Evolutionary conservation across 345 rosid species (phyloP), one percentile per base, ranked within the genome.

Genomic region (Arabis hirsuta): DNA sequence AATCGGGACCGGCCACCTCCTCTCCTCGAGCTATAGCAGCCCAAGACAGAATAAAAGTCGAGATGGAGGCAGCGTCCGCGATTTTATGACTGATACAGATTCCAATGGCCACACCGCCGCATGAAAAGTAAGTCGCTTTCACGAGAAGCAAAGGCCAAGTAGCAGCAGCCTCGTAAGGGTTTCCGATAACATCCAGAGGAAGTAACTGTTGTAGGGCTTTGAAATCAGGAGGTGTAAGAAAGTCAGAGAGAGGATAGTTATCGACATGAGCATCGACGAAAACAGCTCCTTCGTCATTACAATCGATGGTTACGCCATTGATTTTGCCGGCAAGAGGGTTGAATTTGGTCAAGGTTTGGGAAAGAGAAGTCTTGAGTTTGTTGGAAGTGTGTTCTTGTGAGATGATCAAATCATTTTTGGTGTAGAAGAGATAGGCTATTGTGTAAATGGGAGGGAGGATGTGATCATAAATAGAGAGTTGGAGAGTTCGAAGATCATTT

Each of bases 301-400:
- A 84, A 2, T 82, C 82, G 2, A 83, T 27, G 5, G 67, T 70
- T 13, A 50, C 42, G 9, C 79, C 73, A 43, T 65, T 84, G 63
- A 86, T 63, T 38, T 75, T 69, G 5, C 89, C 94, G 0, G 94
- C 83, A 4, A 86, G 55, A 3, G 86, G 87, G 80, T 84, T 82
- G 79, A 77, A 84, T 3, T 22, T 74, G 36, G 71, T 57, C 51
- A 88, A 76, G 55, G 73, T 76, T 62, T 82, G 24, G 1, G 90
- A 82, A 7, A 84, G 44, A 53, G 85, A 88, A 38, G 67, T 61
- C 74, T 78, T 86, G 66, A 73, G 67, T 65, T 46, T 56, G 11
- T 14, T 12, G 9, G 73, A 65, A 56, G 34, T 73, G 39, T 56
- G 66, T 29, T 57, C 59, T 41, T 1, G 45, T 3, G 76, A 31